Percentiles rank a stretch among this genome's conserved stretches.
phyloP scores from a whole-genome alignment of 2,329 filamentous ascomycete species.

The Calonectria crousiana region DNA sequence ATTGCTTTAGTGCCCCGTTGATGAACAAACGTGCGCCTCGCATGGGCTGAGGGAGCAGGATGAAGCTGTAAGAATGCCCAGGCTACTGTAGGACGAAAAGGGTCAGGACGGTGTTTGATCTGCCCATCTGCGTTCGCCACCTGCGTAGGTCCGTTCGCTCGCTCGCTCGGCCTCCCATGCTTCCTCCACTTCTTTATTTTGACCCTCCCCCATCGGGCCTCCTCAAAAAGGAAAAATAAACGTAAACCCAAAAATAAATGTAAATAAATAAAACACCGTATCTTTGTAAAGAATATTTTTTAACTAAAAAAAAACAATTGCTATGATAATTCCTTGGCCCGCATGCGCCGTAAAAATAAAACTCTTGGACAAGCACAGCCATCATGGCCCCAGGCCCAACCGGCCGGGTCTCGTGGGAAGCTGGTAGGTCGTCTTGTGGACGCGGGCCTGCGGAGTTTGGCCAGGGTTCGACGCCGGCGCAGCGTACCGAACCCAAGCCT shows the following conservation, averaged over 20 bases:
- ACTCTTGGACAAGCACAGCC: not conserved
- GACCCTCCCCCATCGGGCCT: not conserved
- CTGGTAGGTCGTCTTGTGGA: not conserved
- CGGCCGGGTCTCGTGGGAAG: constrained; percentile 1
- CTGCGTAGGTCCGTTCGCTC: not conserved
- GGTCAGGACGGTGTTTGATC: not conserved
- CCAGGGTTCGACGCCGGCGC: not conserved
- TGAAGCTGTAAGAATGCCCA: not conserved
- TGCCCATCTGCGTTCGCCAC: not conserved
- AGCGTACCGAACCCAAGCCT: not conserved
- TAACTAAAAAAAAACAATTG: not conserved
- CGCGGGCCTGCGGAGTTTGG: not conserved
- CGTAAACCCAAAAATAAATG: too few species aligned
- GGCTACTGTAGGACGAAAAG: not conserved
- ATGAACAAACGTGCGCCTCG: not conserved
- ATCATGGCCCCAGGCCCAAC: constrained; percentile 4
- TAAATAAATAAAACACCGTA: not conserved
- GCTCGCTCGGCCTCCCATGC: too few species aligned
- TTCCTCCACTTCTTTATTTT: not conserved
- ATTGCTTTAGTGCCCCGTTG: not conserved
- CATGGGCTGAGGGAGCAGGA: not conserved
- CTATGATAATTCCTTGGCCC: not conserved
- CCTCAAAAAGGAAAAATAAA: not conserved
- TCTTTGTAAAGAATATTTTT: too few species aligned
- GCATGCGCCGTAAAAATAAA: not conserved